Evolutionary conservation across 202 grass and related monocot species (phyloP).

Genomic region (Bolboschoenoplectus hybrid): DNA sequence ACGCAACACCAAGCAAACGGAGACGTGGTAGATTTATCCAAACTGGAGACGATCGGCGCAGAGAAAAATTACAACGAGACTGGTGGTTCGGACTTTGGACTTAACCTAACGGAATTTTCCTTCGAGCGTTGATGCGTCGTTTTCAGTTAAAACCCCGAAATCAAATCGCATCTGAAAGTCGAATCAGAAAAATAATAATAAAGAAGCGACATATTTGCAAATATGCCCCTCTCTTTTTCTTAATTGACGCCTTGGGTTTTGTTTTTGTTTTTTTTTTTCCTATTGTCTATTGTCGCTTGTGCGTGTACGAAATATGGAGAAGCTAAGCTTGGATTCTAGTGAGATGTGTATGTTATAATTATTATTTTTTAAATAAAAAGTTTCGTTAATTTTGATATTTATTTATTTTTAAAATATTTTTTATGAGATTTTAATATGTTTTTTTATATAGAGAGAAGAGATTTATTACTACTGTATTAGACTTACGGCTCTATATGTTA

Average conservation of each 20-base stretch:
- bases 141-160: background rate
- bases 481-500: background rate
- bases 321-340: background rate
- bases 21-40: background rate
- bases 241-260: background rate
- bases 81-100: conserved; percentile 8
- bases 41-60: background rate
- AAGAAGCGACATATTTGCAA: background rate
- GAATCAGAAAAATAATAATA: background rate
- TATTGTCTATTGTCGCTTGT: background rate
- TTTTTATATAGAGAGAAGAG: too few species aligned
- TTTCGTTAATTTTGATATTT: background rate
- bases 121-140: background rate
- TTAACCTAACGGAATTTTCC: background rate
- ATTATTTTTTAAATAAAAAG: background rate
- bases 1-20: background rate
- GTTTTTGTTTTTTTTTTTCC: background rate
- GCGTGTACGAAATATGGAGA: conserved; percentile 23
- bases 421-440: too few species aligned
- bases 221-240: background rate
- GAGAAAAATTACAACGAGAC: background rate
- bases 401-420: too few species aligned
- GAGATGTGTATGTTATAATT: background rate
- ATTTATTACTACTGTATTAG: too few species aligned
- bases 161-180: background rate